Base-by-base conservation (phyloP, 225 moss, liverwort and hornwort species). In the Antitrichia curtipendula region DNA sequence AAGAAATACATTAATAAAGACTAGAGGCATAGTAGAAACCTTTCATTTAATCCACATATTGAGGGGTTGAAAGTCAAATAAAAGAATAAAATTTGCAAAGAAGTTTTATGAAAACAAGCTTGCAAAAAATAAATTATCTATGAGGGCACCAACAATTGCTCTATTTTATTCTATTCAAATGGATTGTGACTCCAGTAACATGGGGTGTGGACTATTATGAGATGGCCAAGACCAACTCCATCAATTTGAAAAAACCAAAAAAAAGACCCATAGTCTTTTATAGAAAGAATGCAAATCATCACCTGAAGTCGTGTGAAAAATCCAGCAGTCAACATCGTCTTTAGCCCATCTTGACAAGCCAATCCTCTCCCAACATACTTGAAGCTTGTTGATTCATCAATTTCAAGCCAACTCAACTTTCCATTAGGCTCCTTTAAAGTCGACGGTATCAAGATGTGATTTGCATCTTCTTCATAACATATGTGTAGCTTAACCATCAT, bases 31-130 rank as follows among this genome's bases (percentile, higher is more conserved):
- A 13, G 8, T 40, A 8, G 4, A 40, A 23, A 40, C 1, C 9
- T 10, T 7, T 7, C n/a, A n/a, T 20, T 0, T 38, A 6, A 4
- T 20, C 3, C 5, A 36, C 1, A 12, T 0, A n/a, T n/a, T 21
- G 1, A 2, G 17, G 6, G 9, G n/a, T n/a, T n/a, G n/a, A n/a
- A n/a, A n/a, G n/a, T n/a, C n/a, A n/a, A n/a, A n/a, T n/a, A n/a
- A n/a, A n/a, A n/a, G n/a, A n/a, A n/a, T n/a, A n/a, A n/a, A n/a
- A n/a, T n/a, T n/a, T n/a, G n/a, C n/a, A n/a, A n/a, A n/a, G n/a
- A n/a, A n/a, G n/a, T n/a, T n/a, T n/a, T n/a, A n/a, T n/a, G n/a
- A n/a, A n/a, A n/a, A n/a, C n/a, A n/a, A n/a, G n/a, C 6, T 3
- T 36, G 3, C 20, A 36, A 65, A 29, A 61, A 7, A 15, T 7